Evolutionary conservation across 148 eudicot genomes (phyloP).

Genomic region (Suaeda aralocaspica): DNA sequence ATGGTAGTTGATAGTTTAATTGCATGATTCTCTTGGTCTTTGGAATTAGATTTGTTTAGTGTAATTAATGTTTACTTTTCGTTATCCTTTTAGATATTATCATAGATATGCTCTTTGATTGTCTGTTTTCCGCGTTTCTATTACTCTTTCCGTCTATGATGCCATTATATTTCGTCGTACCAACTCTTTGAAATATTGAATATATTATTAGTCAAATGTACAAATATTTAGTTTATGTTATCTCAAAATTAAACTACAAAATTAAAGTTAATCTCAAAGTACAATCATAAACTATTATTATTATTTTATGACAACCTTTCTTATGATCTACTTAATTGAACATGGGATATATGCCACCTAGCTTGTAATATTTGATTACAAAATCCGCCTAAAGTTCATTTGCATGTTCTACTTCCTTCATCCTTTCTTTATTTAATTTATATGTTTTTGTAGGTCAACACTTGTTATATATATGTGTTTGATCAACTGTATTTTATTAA

Average conservation of each 20-base stretch:
- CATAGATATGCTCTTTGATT: background rate
- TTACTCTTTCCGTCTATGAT: too few relatives aligned
- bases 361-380: background rate
- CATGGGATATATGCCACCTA: background rate
- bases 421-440: too few relatives aligned
- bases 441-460: too few relatives aligned
- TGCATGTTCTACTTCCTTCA: too few relatives aligned
- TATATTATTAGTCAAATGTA: too few relatives aligned
- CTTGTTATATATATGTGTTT: too few relatives aligned
- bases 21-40: conserved; percentile 2
- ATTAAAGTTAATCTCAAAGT: background rate
- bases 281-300: background rate
- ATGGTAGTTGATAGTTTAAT: background rate
- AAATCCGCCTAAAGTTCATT: too few relatives aligned
- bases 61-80: background rate
- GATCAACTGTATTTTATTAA: too few relatives aligned
- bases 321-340: background rate
- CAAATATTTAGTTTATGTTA: too few relatives aligned
- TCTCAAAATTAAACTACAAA: too few relatives aligned
- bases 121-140: conserved; percentile 9
- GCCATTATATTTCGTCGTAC: too few relatives aligned
- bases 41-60: background rate
- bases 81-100: conserved; percentile 3
- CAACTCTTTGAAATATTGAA: too few relatives aligned
- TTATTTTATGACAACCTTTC: background rate